Evolutionary conservation across 169 alveolate genomes (phyloP), one percentile per base, ranked within the genome.

Genomic region (Plasmodium gallinaceum): DNA sequence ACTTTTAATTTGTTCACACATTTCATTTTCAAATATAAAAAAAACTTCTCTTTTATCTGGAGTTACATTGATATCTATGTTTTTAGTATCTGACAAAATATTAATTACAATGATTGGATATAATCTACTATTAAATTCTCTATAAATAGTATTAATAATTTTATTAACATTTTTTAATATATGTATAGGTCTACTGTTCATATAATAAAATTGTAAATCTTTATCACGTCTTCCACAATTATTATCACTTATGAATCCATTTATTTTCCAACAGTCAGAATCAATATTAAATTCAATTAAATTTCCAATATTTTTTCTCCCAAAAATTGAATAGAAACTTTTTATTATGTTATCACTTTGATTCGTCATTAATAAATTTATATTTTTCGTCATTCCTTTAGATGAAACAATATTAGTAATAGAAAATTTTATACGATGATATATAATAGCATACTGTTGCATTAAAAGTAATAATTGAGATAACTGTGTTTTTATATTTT

Each of bases 11-110:
- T 32, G 48, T 22, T 78, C 89, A 24, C 89, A 78, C 66, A 94
- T 86, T 10, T 65, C 78, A 39, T 94, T 93, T 73, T 94, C 96
- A 48, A 87, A 90, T 51, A 72, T 80, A 58, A 94, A 42, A 52
- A 90, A 90, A n/a, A 92, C 87, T 7, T 89, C 90, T 22, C 96
- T 87, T 57, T 94, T 94, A 73, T 94, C 96, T 39, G 96, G 96
- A 0, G 95, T 91, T 18, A 92, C 90, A 48, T 94, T 94, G 0
- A 94, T 57, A 71, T 94, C 96, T 39, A 94, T 89, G n/a, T 90
- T 70, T n/a, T 88, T 74, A 37, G 51, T 26, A 45, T 94, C 93
- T 7, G 93, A 78, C 0, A 83, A 58, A 20, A 94, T 85, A 54
- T 94, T 94, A 60, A 88, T 93, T 16, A 94, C 74, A 54, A 88